Conservation (phyloP, 805 yeast genomes). For the Candida chilensis region DNA sequence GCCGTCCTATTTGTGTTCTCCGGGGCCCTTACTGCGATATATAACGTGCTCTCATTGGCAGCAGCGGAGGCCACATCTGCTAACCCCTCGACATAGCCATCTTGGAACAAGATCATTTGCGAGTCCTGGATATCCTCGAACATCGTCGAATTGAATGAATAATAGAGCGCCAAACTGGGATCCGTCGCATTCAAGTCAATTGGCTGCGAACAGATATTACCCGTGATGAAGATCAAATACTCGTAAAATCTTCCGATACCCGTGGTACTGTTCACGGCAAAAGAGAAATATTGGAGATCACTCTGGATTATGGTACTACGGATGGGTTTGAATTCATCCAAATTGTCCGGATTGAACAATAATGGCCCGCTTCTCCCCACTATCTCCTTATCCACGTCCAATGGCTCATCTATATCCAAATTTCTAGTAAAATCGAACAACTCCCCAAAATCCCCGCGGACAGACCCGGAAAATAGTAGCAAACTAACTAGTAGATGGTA, state of each 20-base stretch:
- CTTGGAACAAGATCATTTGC: constrained; percentile 15
- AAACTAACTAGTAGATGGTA: no score
- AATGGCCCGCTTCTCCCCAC: no score
- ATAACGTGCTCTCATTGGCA: constrained; percentile 11
- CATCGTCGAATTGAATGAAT: constrained; percentile 25
- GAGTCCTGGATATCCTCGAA: constrained; percentile 16
- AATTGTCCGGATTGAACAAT: constrained; percentile 13
- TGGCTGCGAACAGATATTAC: constrained; percentile 29
- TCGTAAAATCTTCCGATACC: constrained; percentile 29
- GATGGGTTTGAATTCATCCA: constrained; percentile 27
- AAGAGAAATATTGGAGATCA: constrained; percentile 23
- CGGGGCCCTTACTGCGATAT: constrained; percentile 31
- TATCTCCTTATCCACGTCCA: no score
- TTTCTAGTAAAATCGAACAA: no score
- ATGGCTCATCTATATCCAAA: no score
- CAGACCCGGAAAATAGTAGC: no score
- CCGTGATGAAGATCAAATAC: constrained; percentile 27
- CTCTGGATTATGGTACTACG: constrained; percentile 20
- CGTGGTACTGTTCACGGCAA: constrained; percentile 22
- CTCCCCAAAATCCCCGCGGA: no score
- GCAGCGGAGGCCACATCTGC: constrained; percentile 17
- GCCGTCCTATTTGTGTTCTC: constrained; percentile 22
- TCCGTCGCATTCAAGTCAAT: constrained; percentile 5
- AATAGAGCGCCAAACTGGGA: constrained; percentile 23
- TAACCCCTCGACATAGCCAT: constrained; percentile 29